Evolutionary conservation across 2,329 filamentous ascomycete genomes (phyloP).

Genomic region (Neofusicoccum ribis): DNA sequence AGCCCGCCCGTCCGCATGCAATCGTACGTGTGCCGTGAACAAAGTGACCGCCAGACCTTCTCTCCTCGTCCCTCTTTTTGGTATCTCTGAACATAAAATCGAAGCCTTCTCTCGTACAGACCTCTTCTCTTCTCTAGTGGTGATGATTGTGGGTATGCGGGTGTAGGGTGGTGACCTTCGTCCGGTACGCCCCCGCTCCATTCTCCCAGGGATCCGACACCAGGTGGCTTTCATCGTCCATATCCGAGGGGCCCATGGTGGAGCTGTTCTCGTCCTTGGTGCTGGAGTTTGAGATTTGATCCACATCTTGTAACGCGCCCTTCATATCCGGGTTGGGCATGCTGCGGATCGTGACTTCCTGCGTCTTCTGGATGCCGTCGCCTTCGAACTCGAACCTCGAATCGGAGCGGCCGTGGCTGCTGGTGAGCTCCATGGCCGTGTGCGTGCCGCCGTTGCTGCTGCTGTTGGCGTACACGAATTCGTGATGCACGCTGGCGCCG

Average conservation of each 20-base stretch:
- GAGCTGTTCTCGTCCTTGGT: slow-evolving; percentile 8
- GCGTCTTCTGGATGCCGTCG: slow-evolving; percentile 15
- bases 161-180: background rate
- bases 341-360: slow-evolving; percentile 6
- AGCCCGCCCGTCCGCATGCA: slow-evolving; percentile 1
- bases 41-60: background rate
- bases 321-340: slow-evolving; percentile 11
- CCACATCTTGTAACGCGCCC: background rate
- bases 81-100: background rate
- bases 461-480: slow-evolving; percentile 5
- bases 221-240: slow-evolving; percentile 7
- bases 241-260: background rate
- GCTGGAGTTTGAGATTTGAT: slow-evolving; percentile 9
- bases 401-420: background rate
- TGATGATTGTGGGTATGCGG: background rate
- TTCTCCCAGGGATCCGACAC: background rate
- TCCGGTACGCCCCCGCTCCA: background rate
- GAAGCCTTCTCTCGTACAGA: background rate
- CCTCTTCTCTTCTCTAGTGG: background rate
- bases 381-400: slow-evolving; percentile 12
- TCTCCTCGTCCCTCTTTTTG: background rate
- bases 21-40: background rate
- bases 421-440: slow-evolving; percentile 10
- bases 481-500: background rate
- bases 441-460: background rate